Conservation (phyloP, 345 rosid genomes). For the Combretum micranthum region DNA sequence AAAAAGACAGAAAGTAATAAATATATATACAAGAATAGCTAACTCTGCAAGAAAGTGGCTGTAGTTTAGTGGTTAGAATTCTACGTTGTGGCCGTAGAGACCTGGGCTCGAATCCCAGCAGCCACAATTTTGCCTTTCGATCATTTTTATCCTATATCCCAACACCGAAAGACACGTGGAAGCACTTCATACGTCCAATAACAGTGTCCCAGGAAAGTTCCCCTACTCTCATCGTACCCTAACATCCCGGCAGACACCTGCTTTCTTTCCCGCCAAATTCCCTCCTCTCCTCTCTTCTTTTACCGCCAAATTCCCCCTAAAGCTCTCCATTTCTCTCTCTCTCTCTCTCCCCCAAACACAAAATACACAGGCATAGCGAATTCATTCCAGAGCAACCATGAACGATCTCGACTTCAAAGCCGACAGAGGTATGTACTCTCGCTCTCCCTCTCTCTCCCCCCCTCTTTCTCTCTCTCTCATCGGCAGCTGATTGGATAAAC, state of each 20-base stretch:
- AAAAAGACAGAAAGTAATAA: no score
- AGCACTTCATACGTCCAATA: no score
- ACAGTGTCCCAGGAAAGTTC: no score
- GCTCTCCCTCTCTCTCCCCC: not conserved
- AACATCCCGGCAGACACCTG: not conserved
- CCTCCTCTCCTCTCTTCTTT: no score
- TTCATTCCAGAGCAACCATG: conserved; percentile 30
- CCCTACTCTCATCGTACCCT: no score
- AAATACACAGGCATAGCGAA: not conserved
- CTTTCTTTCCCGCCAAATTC: conserved; percentile 46
- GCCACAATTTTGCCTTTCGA: conserved; percentile 30
- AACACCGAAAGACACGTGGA: no score
- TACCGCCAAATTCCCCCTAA: no score
- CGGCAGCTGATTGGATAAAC: not conserved
- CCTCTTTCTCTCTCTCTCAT: not conserved
- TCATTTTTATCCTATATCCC: no score
- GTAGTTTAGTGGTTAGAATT: conserved; percentile 84
- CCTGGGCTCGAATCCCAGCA: conserved; percentile 92
- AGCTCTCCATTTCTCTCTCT: not conserved
- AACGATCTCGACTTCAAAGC: conserved; percentile 46
- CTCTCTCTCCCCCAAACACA: conserved; percentile 1
- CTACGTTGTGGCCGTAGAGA: conserved; percentile 90
- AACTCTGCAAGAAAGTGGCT: conserved; percentile 33
- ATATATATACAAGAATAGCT: no score
- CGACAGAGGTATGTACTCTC: conserved; percentile 45